Conservation (phyloP, 345 rosid genomes). For the Eucalyptus viminalis region DNA sequence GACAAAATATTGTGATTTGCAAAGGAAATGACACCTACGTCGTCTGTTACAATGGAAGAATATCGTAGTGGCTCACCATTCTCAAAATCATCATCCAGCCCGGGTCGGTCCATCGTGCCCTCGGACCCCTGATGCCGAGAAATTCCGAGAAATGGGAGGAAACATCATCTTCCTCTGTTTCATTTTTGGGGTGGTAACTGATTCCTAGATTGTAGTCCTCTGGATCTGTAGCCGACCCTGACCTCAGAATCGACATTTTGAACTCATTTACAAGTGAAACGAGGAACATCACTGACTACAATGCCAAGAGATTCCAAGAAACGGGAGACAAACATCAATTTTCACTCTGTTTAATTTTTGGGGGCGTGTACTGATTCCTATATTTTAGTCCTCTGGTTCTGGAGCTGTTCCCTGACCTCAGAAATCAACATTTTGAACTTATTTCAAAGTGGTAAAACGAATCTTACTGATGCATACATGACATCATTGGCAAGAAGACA, state of each 20-base stretch:
- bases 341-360: background rate
- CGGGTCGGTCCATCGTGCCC: background rate
- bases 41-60: background rate
- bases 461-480: background rate
- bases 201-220: background rate
- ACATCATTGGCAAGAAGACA: background rate
- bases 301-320: background rate
- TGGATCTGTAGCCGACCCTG: background rate
- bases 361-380: background rate
- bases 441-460: background rate
- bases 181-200: background rate
- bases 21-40: background rate
- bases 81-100: background rate
- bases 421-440: slow-evolving; percentile 1
- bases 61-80: background rate
- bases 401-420: background rate
- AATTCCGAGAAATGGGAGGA: background rate
- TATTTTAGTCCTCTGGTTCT: background rate
- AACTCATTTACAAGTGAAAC: background rate
- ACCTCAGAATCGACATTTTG: slow-evolving; percentile 9
- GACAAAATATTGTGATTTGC: background rate
- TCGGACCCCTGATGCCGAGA: background rate
- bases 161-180: background rate
- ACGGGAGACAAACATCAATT: background rate
- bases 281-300: background rate